Evolutionary conservation across 2,329 filamentous ascomycete genomes (phyloP).

Genomic region (Pyrenophora seminiperda): DNA sequence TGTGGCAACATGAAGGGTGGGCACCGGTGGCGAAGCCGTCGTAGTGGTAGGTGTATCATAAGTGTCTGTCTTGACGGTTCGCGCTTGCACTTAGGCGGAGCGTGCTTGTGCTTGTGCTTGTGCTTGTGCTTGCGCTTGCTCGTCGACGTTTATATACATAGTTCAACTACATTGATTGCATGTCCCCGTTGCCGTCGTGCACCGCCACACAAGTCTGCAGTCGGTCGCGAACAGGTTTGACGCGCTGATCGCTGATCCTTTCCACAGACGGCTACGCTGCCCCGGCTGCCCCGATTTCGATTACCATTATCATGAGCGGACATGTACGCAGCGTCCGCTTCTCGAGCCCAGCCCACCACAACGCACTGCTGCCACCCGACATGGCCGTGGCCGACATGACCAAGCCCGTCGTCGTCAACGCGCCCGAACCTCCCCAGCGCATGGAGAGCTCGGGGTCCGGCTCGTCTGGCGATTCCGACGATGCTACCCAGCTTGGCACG

Average conservation of each 20-base stretch:
- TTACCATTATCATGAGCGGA: conserved; percentile 34
- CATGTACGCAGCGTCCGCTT: conserved; percentile 38
- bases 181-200: neutral
- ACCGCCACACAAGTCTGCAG: conserved; percentile 18
- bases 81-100: no score
- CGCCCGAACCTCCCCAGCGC: conserved; percentile 22
- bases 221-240: conserved; percentile 11
- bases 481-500: conserved; percentile 51
- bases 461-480: conserved; percentile 53
- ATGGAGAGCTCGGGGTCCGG: conserved; percentile 52
- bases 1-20: neutral
- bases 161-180: no score
- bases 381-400: conserved; percentile 33
- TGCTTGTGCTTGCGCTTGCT: no score
- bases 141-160: neutral
- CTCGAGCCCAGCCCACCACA: conserved; percentile 24
- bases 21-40: neutral
- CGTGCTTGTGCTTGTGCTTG: no score
- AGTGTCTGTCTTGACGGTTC: no score
- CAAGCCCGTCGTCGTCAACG: conserved; percentile 41
- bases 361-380: conserved; percentile 19
- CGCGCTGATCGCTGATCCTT: conserved; percentile 22
- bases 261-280: conserved; percentile 8
- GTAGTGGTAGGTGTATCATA: no score
- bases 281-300: conserved; percentile 6